Evolutionary conservation across 768 basidiomycete genomes (phyloP).

Genomic region (Boletellus ananiceps): DNA sequence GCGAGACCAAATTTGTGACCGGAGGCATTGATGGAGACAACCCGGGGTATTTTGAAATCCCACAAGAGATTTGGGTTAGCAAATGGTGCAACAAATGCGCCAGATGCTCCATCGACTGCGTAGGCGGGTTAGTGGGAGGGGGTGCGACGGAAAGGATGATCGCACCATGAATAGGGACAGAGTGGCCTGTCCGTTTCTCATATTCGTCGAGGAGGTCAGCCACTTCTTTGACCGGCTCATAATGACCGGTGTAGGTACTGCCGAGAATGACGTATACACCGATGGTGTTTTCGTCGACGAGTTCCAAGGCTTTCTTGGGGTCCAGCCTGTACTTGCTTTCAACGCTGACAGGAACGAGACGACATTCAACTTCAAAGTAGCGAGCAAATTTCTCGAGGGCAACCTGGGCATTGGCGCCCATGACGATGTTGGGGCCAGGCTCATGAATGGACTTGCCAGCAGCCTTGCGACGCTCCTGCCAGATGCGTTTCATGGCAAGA

Average conservation of each 20-base stretch:
- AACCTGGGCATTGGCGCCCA: slow-evolving; percentile 68
- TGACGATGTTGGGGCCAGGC: slow-evolving; percentile 61
- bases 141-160: slow-evolving; percentile 22
- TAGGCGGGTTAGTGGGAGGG: slow-evolving; percentile 1
- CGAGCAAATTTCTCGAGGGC: slow-evolving; percentile 68
- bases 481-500: slow-evolving; percentile 65
- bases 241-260: slow-evolving; percentile 55
- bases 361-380: slow-evolving; percentile 61
- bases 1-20: slow-evolving; percentile 59
- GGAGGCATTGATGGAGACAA: slow-evolving; percentile 56
- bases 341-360: slow-evolving; percentile 60
- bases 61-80: slow-evolving; percentile 48
- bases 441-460: slow-evolving; percentile 62
- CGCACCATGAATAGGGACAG: slow-evolving; percentile 40
- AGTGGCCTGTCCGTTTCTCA: slow-evolving; percentile 41
- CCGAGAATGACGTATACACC: slow-evolving; percentile 61
- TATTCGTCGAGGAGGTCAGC: slow-evolving; percentile 62
- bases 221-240: slow-evolving; percentile 85
- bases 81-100: slow-evolving; percentile 62
- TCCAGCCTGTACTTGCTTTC: slow-evolving; percentile 77
- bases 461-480: slow-evolving; percentile 64
- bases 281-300: slow-evolving; percentile 68
- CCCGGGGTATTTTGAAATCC: slow-evolving; percentile 59
- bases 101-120: slow-evolving; percentile 54
- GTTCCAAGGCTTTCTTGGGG: slow-evolving; percentile 58